A percentile compares a stretch with the other conserved stretches of the same genome.
phyloP scores from a whole-genome alignment of 2,329 filamentous ascomycete genomes.

The Grosmannia huntii region DNA sequence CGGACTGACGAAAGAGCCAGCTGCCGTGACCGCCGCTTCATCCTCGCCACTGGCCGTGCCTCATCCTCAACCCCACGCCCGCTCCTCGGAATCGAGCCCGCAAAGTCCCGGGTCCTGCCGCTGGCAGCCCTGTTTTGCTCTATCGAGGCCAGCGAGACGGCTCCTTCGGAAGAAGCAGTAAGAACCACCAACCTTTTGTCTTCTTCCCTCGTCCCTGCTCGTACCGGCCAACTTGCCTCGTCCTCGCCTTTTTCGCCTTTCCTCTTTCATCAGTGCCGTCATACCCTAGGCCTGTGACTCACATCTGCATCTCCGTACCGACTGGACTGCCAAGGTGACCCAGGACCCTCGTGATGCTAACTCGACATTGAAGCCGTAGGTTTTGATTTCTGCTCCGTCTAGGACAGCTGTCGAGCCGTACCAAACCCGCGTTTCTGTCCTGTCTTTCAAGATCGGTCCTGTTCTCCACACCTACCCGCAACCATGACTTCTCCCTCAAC shows the following conservation, averaged over 20 bases:
- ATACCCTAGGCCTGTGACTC: constrained; percentile 1
- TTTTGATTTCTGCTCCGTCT: constrained; percentile 10
- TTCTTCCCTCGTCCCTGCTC: neutral
- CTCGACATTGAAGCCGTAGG: neutral
- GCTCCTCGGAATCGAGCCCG: neutral
- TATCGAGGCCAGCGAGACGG: neutral
- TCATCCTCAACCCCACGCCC: neutral
- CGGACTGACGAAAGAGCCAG: neutral
- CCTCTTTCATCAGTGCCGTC: neutral
- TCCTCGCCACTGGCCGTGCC: neutral
- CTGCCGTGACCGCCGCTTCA: neutral
- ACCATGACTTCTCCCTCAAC: constrained; percentile 13
- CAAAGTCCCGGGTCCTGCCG: neutral
- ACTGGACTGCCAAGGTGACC: neutral
- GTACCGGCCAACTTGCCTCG: neutral
- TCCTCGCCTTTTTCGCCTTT: neutral
- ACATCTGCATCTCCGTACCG: neutral
- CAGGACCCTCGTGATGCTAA: neutral
- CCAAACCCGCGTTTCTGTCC: neutral
- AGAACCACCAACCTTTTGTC: neutral
- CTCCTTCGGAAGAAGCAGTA: neutral
- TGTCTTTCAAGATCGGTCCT: neutral
- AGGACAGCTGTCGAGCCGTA: constrained; percentile 7
- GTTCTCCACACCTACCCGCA: neutral
- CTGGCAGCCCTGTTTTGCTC: neutral